These are phyloP conservation scores for Lepiota venenata DNA, from an alignment of 768 basidiomycete genomes.

Conservation along the genomic window DNA sequence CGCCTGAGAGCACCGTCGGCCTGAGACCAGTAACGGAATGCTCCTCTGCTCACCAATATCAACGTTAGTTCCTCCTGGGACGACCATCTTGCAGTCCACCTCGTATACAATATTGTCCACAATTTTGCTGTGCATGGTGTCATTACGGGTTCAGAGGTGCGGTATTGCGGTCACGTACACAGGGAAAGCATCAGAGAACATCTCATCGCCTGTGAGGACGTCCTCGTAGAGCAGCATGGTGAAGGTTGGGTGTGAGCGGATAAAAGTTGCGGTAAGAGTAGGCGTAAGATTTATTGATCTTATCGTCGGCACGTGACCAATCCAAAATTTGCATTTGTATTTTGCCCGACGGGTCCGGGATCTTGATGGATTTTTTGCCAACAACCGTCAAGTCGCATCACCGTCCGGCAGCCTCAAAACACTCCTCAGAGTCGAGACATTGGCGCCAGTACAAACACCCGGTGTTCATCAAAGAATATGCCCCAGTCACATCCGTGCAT, in stretches of 20 bases:
- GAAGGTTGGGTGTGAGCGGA: slow-evolving; percentile 13
- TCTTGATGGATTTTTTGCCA: slow-evolving; percentile 76
- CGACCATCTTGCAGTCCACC: slow-evolving; percentile 75
- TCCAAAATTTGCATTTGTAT: slow-evolving; percentile 16
- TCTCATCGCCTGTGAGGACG: slow-evolving; percentile 78
- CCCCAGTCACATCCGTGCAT: slow-evolving; percentile 91
- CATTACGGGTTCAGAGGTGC: neutral
- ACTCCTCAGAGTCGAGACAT: slow-evolving; percentile 72
- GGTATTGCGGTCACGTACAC: slow-evolving; percentile 45
- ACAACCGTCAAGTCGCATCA: slow-evolving; percentile 64
- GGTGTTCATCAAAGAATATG: slow-evolving; percentile 96
- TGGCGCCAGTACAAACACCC: slow-evolving; percentile 89
- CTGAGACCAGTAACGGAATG: slow-evolving; percentile 1
- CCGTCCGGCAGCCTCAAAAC: slow-evolving; percentile 49
- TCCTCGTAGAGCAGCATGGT: slow-evolving; percentile 77
- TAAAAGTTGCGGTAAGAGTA: slow-evolving; percentile 11
- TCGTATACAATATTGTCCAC: slow-evolving; percentile 82
- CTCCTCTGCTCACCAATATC: slow-evolving; percentile 71
- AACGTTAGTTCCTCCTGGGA: slow-evolving; percentile 73
- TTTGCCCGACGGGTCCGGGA: slow-evolving; percentile 4
- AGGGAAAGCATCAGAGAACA: slow-evolving; percentile 93
- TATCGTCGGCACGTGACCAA: slow-evolving; percentile 20
- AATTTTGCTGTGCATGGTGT: slow-evolving; percentile 50
- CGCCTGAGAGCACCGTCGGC: slow-evolving; percentile 47
- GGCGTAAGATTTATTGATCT: slow-evolving; percentile 21